phyloP scores from a whole-genome alignment of 257 asterid genomes.

The Fraxinus anomala region DNA sequence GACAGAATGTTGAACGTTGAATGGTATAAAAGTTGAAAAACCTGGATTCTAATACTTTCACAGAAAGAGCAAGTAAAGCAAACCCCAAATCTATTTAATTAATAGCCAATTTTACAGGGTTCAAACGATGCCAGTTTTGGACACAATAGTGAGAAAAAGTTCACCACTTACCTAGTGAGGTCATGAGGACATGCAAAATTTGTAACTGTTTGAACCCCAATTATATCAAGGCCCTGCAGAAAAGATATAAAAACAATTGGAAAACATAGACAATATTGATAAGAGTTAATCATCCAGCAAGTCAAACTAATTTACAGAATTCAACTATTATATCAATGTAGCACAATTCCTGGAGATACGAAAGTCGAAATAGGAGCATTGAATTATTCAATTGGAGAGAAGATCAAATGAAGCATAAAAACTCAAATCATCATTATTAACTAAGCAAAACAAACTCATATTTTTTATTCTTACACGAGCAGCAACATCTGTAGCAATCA shows the following conservation, averaged over 20 bases:
- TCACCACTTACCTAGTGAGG: slow-evolving; percentile 62
- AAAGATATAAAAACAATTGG: slow-evolving; percentile 16
- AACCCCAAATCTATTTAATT: neutral
- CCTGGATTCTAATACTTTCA: neutral
- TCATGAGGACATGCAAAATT: slow-evolving; percentile 91
- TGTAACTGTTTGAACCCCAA: slow-evolving; percentile 86
- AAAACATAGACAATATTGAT: slow-evolving; percentile 9
- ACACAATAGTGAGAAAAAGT: neutral
- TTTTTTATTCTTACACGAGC: slow-evolving; percentile 75
- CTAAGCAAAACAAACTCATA: slow-evolving; percentile 3
- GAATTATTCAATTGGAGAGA: neutral
- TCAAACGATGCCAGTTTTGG: neutral
- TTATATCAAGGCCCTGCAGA: slow-evolving; percentile 85
- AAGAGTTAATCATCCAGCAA: neutral
- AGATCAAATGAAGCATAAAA: neutral
- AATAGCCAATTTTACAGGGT: neutral
- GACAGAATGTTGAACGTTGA: neutral
- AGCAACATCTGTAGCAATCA: slow-evolving; percentile 88
- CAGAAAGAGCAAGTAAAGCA: neutral
- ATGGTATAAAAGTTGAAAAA: slow-evolving; percentile 12
- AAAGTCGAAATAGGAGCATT: neutral
- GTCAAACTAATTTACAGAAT: neutral
- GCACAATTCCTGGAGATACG: neutral
- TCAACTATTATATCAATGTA: neutral
- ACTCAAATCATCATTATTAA: neutral